These are phyloP conservation scores for Daldinia childiae DNA, from an alignment of 495 filamentous ascomycete species.

Conservation along the genomic window DNA sequence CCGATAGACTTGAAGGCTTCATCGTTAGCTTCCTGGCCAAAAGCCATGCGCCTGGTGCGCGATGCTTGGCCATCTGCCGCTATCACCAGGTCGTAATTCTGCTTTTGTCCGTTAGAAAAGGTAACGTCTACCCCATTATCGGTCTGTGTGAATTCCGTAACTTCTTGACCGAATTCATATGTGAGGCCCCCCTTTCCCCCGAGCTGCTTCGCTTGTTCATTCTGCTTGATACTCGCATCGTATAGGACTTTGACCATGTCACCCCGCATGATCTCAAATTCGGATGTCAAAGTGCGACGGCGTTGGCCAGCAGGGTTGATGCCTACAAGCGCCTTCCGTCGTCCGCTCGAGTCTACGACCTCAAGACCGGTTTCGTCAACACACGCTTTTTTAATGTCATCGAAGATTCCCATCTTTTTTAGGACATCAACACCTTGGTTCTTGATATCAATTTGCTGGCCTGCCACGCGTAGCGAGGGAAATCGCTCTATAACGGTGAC, in stretches of 20 bases:
- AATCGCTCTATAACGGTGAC: conserved; percentile 63
- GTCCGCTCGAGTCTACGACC: conserved; percentile 52
- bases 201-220: conserved; percentile 40
- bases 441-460: conserved; percentile 62
- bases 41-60: conserved; percentile 49
- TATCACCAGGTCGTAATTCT: conserved; percentile 58
- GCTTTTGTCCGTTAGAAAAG: conserved; percentile 47
- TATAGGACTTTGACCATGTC: conserved; percentile 57
- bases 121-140: conserved; percentile 25
- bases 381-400: conserved; percentile 49
- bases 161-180: conserved; percentile 30
- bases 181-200: conserved; percentile 3
- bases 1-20: conserved; percentile 20
- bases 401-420: conserved; percentile 60
- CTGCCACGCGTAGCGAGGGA: conserved; percentile 51
- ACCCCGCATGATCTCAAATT: conserved; percentile 64
- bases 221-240: conserved; percentile 53
- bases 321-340: conserved; percentile 50
- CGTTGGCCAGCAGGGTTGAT: conserved; percentile 49
- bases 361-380: conserved; percentile 52
- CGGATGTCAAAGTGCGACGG: conserved; percentile 53
- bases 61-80: conserved; percentile 60
- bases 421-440: conserved; percentile 55
- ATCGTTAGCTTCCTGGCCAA: conserved; percentile 40
- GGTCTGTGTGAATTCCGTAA: conserved; percentile 21